Evolutionary conservation across 768 basidiomycete genomes (phyloP), one percentile per base, ranked within the genome.

Genomic region (Psilocybe tampanensis): DNA sequence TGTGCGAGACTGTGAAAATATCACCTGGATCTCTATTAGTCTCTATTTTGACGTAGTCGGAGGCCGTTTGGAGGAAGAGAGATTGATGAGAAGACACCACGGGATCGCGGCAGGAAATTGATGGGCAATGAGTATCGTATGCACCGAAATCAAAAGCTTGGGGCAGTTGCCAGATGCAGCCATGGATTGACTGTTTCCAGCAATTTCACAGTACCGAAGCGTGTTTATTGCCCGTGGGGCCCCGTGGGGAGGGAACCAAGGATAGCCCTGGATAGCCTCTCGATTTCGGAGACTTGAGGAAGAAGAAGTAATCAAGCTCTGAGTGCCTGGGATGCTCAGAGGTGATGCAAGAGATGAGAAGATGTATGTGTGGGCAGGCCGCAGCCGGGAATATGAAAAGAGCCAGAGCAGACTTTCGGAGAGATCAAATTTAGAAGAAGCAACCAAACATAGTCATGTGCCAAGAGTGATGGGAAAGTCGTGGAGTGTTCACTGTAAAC

Each of bases 181-280:
- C 33, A 36, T 19, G 29, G 6, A 11, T 32, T 39, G 7, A 33
- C 48, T 39, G 39, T 33, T 60, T 48, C 53, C 51, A 55, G 41
- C 54, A 19, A n/a, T n/a, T 33, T 44, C 43, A 54, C 13, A 13
- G 12, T 7, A 41, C 47, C 29, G 52, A 60, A 59, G 26, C 45
- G 59, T 62, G 64, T 65, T 65, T 51, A 48, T 53, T 47, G 47
- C 47, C 33, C 39, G 43, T 44, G 64, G 64, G 64, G 61, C 64
- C 56, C 59, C 61, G 51, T 59, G 64, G 64, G 59, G 55, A 17
- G 50, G 24, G n/a, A 47, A 44, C 34, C 23, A 50, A 54, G 49
- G 23, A 26, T 22, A 19, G n/a, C n/a, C n/a, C n/a, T n/a, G n/a
- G n/a, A n/a, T n/a, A n/a, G n/a, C n/a, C n/a, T n/a, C n/a, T n/a